A percentile compares a stretch with the other conserved stretches of the same genome.
phyloP scores from a whole-genome alignment of 192 early-diverging fungal genomes.

The Backusella tuberculispora region DNA sequence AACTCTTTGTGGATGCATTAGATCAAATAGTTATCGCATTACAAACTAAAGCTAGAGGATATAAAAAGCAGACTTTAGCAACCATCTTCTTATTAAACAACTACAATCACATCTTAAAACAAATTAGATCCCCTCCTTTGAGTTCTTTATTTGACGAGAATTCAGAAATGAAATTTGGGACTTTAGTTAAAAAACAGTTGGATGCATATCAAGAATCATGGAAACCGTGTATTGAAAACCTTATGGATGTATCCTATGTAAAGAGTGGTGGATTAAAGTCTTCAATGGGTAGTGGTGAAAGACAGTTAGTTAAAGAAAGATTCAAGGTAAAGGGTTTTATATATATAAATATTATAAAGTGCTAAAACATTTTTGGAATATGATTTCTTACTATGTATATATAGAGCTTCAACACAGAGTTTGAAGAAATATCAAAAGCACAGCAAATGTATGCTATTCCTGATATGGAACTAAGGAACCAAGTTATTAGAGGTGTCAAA shows the following conservation, averaged over 20 bases:
- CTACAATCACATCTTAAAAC: slow-evolving; percentile 73
- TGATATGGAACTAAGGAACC: slow-evolving; percentile 71
- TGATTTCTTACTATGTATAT: slow-evolving; percentile 13
- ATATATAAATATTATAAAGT: too few species aligned
- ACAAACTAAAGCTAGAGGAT: slow-evolving; percentile 69
- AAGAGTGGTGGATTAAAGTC: slow-evolving; percentile 62
- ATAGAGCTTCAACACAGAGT: slow-evolving; percentile 81
- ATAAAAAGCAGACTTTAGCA: slow-evolving; percentile 71
- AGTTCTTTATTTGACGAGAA: slow-evolving; percentile 53
- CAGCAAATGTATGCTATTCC: slow-evolving; percentile 81
- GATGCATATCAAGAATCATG: slow-evolving; percentile 67
- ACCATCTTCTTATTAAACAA: slow-evolving; percentile 87
- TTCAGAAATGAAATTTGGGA: slow-evolving; percentile 56
- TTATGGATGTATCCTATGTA: slow-evolving; percentile 78
- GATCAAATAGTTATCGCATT: slow-evolving; percentile 62
- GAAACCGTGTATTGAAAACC: slow-evolving; percentile 71
- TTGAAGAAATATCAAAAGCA: slow-evolving; percentile 71
- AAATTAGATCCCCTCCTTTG: slow-evolving; percentile 55
- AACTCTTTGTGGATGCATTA: slow-evolving; percentile 54
- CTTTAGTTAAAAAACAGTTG: slow-evolving; percentile 51
- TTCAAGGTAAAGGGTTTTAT: slow-evolving; percentile 76
- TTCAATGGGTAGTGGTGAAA: slow-evolving; percentile 65
- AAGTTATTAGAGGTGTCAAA: slow-evolving; percentile 73
- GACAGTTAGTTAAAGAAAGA: slow-evolving; percentile 78
- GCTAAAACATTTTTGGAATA: not conserved